Evolutionary conservation across 352 stramenopile genomes (phyloP).

Genomic region (Phytophthora melonis): DNA sequence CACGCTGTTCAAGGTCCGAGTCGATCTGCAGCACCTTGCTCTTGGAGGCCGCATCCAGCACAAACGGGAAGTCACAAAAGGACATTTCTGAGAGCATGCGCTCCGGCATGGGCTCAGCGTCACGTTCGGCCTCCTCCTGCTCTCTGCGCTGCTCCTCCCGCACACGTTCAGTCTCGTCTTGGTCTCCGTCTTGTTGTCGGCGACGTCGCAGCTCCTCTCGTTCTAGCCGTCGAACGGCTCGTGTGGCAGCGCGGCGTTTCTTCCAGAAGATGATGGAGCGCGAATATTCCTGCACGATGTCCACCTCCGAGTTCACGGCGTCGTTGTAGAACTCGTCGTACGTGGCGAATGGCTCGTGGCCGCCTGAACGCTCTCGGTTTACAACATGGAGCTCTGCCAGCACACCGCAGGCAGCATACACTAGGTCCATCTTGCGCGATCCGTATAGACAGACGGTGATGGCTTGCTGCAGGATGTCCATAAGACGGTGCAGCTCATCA

Average conservation of each 20-base stretch:
- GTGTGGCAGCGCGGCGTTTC: conserved; percentile 50
- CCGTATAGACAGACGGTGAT: conserved; percentile 84
- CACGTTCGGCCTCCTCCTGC: conserved; percentile 19
- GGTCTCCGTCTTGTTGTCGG: conserved; percentile 22
- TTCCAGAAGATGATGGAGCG: conserved; percentile 80
- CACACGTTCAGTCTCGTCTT: conserved; percentile 26
- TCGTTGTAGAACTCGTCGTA: conserved; percentile 89
- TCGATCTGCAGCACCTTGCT: conserved; percentile 81
- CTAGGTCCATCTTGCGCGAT: conserved; percentile 75
- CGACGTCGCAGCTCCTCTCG: conserved; percentile 28
- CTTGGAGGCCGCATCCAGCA: conserved; percentile 84
- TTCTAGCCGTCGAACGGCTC: conserved; percentile 25
- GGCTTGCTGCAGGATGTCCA: conserved; percentile 79
- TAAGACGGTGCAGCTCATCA: conserved; percentile 70
- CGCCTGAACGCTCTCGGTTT: conserved; percentile 48
- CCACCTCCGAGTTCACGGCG: conserved; percentile 83
- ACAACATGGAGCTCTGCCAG: conserved; percentile 75
- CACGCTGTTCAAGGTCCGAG: conserved; percentile 76
- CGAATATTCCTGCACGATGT: conserved; percentile 81
- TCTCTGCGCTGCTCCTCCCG: conserved; percentile 27
- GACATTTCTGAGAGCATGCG: conserved; percentile 82
- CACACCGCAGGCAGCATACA: conserved; percentile 76
- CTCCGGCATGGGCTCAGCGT: conserved; percentile 40
- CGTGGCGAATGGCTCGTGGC: conserved; percentile 52
- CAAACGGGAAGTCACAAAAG: conserved; percentile 86